Conservation (phyloP, 1,139 yeast genomes). For the Eremothecium coryli region DNA sequence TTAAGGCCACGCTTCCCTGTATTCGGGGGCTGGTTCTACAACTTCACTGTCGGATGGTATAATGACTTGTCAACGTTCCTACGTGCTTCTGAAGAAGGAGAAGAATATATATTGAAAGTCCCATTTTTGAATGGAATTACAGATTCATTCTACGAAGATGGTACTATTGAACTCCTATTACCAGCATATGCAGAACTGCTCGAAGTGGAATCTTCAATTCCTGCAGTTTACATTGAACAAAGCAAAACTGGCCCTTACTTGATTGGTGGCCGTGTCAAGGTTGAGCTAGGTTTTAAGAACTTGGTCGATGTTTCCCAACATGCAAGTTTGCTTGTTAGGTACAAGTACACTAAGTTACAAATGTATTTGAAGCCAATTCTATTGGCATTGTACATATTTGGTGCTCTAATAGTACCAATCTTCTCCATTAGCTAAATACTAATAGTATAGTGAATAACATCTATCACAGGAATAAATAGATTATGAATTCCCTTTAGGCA, state of each 20-base stretch:
- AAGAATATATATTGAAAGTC: slow-evolving; percentile 52
- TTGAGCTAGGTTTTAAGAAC: slow-evolving; percentile 53
- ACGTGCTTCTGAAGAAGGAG: slow-evolving; percentile 34
- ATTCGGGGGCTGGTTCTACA: slow-evolving; percentile 94
- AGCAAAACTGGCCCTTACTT: slow-evolving; percentile 70
- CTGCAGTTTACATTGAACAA: slow-evolving; percentile 34
- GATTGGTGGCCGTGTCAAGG: slow-evolving; percentile 66
- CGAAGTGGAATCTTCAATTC: slow-evolving; percentile 51
- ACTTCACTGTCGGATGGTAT: slow-evolving; percentile 92
- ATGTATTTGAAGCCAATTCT: slow-evolving; percentile 58
- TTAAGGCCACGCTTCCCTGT: slow-evolving; percentile 85
- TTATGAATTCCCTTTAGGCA: too few species aligned
- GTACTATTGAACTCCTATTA: slow-evolving; percentile 54
- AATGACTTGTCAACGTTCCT: slow-evolving; percentile 47
- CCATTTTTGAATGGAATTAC: slow-evolving; percentile 69
- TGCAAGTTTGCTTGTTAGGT: slow-evolving; percentile 51
- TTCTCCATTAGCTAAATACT: too few species aligned
- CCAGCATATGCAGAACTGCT: slow-evolving; percentile 80
- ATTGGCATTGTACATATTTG: slow-evolving; percentile 55
- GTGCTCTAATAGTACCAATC: slow-evolving; percentile 53
- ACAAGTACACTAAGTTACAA: slow-evolving; percentile 47
- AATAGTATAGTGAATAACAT: slow-evolving; percentile 1
- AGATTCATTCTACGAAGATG: slow-evolving; percentile 59
- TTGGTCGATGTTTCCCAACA: slow-evolving; percentile 61
- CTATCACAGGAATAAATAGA: slow-evolving; percentile 1